A percentile compares a stretch with the other conserved stretches of the same genome.
Evolutionary conservation across 208 protist species (phyloP).

Genomic region (Crithidia fasciculata): DNA sequence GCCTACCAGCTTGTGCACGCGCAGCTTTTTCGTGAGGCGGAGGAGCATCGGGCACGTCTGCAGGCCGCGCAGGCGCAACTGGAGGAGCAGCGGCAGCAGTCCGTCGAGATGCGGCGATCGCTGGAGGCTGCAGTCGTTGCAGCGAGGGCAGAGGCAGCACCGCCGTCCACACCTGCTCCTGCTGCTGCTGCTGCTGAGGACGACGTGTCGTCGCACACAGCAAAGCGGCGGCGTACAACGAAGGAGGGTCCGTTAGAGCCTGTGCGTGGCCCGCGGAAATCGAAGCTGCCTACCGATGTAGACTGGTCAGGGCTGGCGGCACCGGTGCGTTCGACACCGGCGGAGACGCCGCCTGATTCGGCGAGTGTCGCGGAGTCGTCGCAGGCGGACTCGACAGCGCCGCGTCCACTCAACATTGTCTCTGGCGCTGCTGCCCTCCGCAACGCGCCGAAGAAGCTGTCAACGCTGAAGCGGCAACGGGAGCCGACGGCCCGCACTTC

Average conservation of each 20-base stretch:
- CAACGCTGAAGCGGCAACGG: constrained; percentile 14
- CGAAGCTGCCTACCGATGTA: not conserved
- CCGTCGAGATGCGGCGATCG: constrained; percentile 8
- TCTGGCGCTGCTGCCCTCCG: constrained; percentile 27
- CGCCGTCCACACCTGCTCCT: not conserved
- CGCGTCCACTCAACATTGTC: constrained; percentile 25
- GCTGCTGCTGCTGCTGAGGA: not conserved
- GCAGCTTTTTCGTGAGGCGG: constrained; percentile 49
- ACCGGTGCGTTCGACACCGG: not conserved
- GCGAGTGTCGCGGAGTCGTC: not conserved
- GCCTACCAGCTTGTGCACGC: constrained; percentile 66
- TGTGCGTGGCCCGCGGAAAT: not conserved
- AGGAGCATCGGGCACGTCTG: constrained; percentile 36
- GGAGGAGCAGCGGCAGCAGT: constrained; percentile 32
- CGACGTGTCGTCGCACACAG: not conserved
- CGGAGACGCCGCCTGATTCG: not conserved
- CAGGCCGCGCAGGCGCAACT: constrained; percentile 52
- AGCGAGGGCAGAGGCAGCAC: not conserved
- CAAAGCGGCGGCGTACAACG: constrained; percentile 10
- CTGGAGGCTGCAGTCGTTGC: constrained; percentile 15
- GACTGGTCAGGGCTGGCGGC: not conserved
- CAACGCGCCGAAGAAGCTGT: not conserved
- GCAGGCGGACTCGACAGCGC: not conserved
- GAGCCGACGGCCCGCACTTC: constrained; percentile 1
- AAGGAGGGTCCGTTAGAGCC: not conserved